Conservation (phyloP, 306 rosid species). For the Fragaria iinumae region DNA sequence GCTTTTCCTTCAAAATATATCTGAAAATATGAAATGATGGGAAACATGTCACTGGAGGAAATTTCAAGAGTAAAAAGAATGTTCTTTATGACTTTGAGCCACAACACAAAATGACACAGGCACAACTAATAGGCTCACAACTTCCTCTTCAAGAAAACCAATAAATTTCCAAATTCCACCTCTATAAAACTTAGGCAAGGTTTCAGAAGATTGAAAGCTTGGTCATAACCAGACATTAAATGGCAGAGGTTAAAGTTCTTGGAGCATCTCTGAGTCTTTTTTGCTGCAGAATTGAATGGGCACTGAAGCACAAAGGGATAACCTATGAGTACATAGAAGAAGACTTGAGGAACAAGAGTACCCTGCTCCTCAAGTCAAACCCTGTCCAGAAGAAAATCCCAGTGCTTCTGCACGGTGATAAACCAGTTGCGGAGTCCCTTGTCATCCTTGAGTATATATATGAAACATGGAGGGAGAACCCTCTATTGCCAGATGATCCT, state of each 20-base stretch:
- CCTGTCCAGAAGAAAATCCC: constrained; percentile 60
- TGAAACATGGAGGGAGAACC: constrained; percentile 44
- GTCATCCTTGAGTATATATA: constrained; percentile 55
- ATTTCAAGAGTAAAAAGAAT: background rate
- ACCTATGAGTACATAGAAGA: constrained; percentile 40
- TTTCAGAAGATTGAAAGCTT: background rate
- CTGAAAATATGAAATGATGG: background rate
- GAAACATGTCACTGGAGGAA: background rate
- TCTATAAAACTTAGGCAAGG: constrained; percentile 8
- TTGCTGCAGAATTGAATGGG: constrained; percentile 39
- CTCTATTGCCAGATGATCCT: constrained; percentile 28
- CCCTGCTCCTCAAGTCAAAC: constrained; percentile 44
- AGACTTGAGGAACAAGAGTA: constrained; percentile 44
- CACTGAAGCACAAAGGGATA: constrained; percentile 44
- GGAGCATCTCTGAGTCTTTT: constrained; percentile 22
- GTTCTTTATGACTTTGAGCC: background rate
- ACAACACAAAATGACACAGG: background rate
- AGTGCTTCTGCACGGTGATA: constrained; percentile 50
- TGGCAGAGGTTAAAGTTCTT: constrained; percentile 31
- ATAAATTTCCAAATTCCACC: background rate
- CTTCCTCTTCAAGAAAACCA: constrained; percentile 18
- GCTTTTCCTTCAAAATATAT: no score
- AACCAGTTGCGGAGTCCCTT: constrained; percentile 46
- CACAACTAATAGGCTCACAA: background rate
- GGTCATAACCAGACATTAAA: background rate